phyloP scores from a whole-genome alignment of 306 rosid genomes.

The Senna siamea region DNA sequence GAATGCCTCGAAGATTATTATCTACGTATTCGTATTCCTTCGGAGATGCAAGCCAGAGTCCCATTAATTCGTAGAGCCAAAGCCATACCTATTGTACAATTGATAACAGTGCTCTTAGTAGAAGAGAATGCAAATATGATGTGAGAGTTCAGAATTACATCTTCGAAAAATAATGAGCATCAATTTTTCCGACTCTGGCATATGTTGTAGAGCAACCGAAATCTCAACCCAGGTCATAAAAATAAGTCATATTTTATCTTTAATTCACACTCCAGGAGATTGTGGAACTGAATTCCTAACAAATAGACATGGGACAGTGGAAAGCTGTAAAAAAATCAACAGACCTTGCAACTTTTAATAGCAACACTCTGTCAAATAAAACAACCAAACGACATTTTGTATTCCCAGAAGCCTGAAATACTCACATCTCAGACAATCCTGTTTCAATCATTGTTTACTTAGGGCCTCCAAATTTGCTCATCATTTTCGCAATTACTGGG shows the following conservation, averaged over 20 bases:
- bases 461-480: slow-evolving; percentile 80
- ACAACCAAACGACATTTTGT: slow-evolving; percentile 15
- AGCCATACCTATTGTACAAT: too few relatives aligned
- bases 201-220: background rate
- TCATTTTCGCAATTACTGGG: slow-evolving; percentile 88
- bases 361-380: background rate
- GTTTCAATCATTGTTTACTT: slow-evolving; percentile 31
- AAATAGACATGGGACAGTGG: slow-evolving; percentile 12
- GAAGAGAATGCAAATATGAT: too few relatives aligned
- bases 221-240: background rate
- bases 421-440: slow-evolving; percentile 26
- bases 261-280: slow-evolving; percentile 23
- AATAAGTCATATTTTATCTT: slow-evolving; percentile 12
- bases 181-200: background rate
- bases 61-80: too few relatives aligned
- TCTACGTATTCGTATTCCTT: too few relatives aligned
- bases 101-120: too few relatives aligned
- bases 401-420: slow-evolving; percentile 9
- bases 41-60: too few relatives aligned
- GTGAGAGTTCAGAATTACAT: background rate
- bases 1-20: too few relatives aligned
- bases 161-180: background rate
- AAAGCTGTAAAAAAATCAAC: slow-evolving; percentile 12
- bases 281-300: slow-evolving; percentile 19
- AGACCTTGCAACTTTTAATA: slow-evolving; percentile 8